Base-by-base conservation (phyloP, 345 rosid genomes). In the Salix exigua region DNA sequence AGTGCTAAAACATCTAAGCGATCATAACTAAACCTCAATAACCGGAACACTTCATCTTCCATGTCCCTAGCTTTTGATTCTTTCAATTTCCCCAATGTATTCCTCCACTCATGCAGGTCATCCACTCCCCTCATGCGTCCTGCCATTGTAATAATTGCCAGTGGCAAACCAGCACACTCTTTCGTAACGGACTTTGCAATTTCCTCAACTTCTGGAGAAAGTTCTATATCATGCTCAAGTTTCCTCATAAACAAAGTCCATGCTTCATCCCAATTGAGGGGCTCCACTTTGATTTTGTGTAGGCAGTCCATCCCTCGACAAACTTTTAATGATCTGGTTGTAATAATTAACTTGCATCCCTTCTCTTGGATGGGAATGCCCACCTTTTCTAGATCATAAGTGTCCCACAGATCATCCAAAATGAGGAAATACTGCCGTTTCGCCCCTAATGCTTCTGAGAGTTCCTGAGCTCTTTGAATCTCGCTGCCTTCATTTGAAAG, bases 61-160 rank as follows among this genome's bases (percentile, higher is more conserved):
- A 70, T 50, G 30, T 31, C 66, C 5, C 8, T 1, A 6, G 2
- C 62, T 2, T 46, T 9, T 8, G 38, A 42, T 6, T 68, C 55
- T 7, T 26, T 63, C 10, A 82, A 21, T 64, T 76, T 73, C 25
- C 66, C n/a, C 1, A 85, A 10, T 2, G 77, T 70, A 14, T 75
- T 72, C 33, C 65, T 72, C 85, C 82, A 82, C 13, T 55, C 83
- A 33, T 38, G 8, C 13, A 74, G 11, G 8, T 80, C 80, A 48
- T 46, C 8, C 6, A 51, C 58, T n/a, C 77, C 78, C 66, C 66
- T 28, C 66, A 63, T 63, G 19, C 35, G 12, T 63, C 31, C 35
- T 25, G 66, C 66, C 66, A 63, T 63, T 30, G 35, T 63, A 25
- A 25, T 5, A 16, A 63, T 28, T 63, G 35, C 66, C 35, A 63